phyloP scores from a whole-genome alignment of 805 yeast genomes.

The Metschnikowia amazonensis region DNA sequence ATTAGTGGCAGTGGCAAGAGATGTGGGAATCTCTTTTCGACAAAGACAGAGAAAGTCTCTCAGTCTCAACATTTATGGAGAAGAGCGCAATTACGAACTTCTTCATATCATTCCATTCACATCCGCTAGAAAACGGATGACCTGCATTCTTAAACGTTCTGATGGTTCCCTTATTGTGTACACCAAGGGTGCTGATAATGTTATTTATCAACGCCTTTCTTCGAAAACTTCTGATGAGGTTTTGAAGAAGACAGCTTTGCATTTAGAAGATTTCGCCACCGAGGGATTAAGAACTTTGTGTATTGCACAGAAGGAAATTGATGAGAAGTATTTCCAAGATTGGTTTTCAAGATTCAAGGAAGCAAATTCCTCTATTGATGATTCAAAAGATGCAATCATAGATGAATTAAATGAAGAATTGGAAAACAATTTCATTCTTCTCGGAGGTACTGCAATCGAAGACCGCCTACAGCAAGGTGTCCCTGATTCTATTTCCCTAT shows the following conservation, averaged over 20 bases:
- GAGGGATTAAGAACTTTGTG: slow-evolving; percentile 79
- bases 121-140: slow-evolving; percentile 75
- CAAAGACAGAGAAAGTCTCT: slow-evolving; percentile 51
- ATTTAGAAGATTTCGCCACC: slow-evolving; percentile 65
- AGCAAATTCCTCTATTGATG: slow-evolving; percentile 55
- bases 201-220: slow-evolving; percentile 45
- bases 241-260: slow-evolving; percentile 54
- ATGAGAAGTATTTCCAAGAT: slow-evolving; percentile 39
- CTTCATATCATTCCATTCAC: slow-evolving; percentile 60
- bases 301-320: slow-evolving; percentile 55
- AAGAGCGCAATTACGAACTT: slow-evolving; percentile 42
- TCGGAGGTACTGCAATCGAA: slow-evolving; percentile 83
- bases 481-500: slow-evolving; percentile 63
- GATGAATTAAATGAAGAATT: slow-evolving; percentile 55
- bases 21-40: slow-evolving; percentile 61
- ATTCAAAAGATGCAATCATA: slow-evolving; percentile 54
- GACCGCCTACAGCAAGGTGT: slow-evolving; percentile 77
- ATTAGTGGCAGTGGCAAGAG: slow-evolving; percentile 71
- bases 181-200: slow-evolving; percentile 75
- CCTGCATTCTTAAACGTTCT: slow-evolving; percentile 53
- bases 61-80: slow-evolving; percentile 44
- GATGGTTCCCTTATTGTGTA: slow-evolving; percentile 44
- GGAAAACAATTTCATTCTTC: slow-evolving; percentile 51
- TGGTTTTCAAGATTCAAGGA: slow-evolving; percentile 57
- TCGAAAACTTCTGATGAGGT: slow-evolving; percentile 43